phyloP scores from a whole-genome alignment of 805 yeast genomes.

The Metschnikowia baotianmanensis region DNA sequence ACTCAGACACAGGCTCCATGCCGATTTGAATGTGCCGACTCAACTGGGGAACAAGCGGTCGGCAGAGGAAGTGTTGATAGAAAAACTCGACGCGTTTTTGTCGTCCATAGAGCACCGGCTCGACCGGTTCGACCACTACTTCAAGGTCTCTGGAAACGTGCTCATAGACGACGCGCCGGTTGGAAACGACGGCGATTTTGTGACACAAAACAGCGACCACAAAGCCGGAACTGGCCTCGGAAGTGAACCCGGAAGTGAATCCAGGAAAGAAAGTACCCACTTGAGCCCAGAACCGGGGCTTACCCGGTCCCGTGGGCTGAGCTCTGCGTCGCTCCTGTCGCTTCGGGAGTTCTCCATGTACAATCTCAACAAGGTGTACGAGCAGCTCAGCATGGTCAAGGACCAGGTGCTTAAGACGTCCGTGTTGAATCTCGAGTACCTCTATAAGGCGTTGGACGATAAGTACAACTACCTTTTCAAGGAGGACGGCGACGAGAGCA shows the following conservation, averaged over 20 bases:
- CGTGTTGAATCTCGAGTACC: slow-evolving; percentile 36
- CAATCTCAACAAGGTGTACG: slow-evolving; percentile 34
- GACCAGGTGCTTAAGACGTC: slow-evolving; percentile 37
- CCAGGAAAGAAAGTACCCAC: too few relatives aligned
- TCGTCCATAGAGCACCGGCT: slow-evolving; percentile 42
- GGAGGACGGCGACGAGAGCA: slow-evolving; percentile 16
- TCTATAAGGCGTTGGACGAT: slow-evolving; percentile 40
- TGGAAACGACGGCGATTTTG: background rate
- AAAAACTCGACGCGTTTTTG: slow-evolving; percentile 39
- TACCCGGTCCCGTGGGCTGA: slow-evolving; percentile 22
- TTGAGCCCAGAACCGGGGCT: too few relatives aligned
- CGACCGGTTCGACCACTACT: slow-evolving; percentile 40
- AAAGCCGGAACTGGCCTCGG: too few relatives aligned
- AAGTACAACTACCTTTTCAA: slow-evolving; percentile 39
- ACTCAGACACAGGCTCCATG: slow-evolving; percentile 14
- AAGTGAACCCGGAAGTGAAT: slow-evolving; percentile 4
- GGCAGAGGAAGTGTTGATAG: slow-evolving; percentile 41
- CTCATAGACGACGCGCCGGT: slow-evolving; percentile 7
- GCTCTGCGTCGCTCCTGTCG: slow-evolving; percentile 29
- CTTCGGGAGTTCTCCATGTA: slow-evolving; percentile 32
- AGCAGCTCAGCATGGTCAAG: slow-evolving; percentile 34
- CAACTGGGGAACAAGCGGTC: slow-evolving; percentile 12
- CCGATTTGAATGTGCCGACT: background rate
- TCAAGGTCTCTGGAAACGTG: slow-evolving; percentile 25
- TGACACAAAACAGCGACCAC: too few relatives aligned